Evolutionary conservation across 2,329 filamentous ascomycete genomes (phyloP).

Genomic region (Onygena corvina): DNA sequence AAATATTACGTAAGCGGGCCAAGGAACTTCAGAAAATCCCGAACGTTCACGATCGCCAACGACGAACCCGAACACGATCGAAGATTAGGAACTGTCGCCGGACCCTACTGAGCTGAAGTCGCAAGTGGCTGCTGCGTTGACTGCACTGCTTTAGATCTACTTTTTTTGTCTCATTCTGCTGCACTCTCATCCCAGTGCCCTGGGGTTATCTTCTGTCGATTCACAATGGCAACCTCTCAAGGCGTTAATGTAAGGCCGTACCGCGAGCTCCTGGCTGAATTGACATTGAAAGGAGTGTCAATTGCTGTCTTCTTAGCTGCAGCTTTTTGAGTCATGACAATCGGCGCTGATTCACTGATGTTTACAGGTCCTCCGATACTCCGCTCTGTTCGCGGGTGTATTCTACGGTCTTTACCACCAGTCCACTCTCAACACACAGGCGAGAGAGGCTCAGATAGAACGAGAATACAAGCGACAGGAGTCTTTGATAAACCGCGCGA

Average conservation of each 20-base stretch:
- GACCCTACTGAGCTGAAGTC: background rate
- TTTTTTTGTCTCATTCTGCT: background rate
- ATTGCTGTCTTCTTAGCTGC: too few relatives aligned
- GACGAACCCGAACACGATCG: conserved; percentile 1
- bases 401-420: conserved; percentile 97
- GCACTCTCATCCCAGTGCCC: conserved; percentile 21
- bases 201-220: conserved; percentile 26
- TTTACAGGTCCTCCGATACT: conserved; percentile 85
- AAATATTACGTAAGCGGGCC: conserved; percentile 4
- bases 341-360: background rate
- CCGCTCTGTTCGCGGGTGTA: conserved; percentile 78
- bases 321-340: too few relatives aligned
- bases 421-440: conserved; percentile 58
- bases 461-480: conserved; percentile 85
- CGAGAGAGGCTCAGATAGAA: conserved; percentile 59
- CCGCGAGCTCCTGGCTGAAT: background rate
- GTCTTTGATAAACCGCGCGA: conserved; percentile 82
- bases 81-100: background rate
- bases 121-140: conserved; percentile 2
- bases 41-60: conserved; percentile 2
- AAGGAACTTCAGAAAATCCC: conserved; percentile 5
- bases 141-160: background rate
- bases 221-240: conserved; percentile 51
- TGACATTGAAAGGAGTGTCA: background rate
- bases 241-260: conserved; percentile 51